A percentile compares a stretch with the other conserved stretches of the same genome.
Evolutionary conservation across 371 early-diverging fungal species (phyloP).

Genomic region (Dentiscutata heterogama): DNA sequence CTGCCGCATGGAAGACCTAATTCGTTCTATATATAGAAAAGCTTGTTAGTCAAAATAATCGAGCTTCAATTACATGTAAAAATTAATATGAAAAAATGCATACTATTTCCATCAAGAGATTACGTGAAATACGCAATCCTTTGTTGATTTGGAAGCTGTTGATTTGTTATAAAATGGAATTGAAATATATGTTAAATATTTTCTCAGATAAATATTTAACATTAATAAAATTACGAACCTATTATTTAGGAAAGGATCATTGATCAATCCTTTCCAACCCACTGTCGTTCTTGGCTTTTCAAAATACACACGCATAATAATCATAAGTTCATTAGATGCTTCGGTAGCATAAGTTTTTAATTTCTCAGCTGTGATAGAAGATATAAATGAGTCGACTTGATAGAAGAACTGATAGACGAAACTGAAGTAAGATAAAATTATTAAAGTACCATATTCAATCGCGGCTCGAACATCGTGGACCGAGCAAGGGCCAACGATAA

Average conservation of each 20-base stretch:
- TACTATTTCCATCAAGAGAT: constrained; percentile 74
- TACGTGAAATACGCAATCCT: constrained; percentile 87
- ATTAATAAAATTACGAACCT: constrained; percentile 52
- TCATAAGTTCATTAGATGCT: constrained; percentile 70
- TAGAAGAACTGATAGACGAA: neutral
- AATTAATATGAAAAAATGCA: constrained; percentile 19
- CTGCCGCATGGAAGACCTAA: constrained; percentile 89
- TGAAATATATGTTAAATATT: neutral
- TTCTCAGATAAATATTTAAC: neutral
- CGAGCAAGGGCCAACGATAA: constrained; percentile 95
- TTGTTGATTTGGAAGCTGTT: constrained; percentile 88
- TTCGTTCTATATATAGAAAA: constrained; percentile 64
- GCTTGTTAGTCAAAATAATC: neutral
- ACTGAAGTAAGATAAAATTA: neutral
- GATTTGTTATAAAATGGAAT: neutral
- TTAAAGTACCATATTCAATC: constrained; percentile 75
- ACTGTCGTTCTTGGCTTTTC: constrained; percentile 96
- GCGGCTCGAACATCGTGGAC: constrained; percentile 92
- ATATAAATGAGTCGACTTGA: neutral
- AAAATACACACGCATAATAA: constrained; percentile 95
- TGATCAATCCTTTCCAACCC: constrained; percentile 96
- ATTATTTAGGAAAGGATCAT: constrained; percentile 88
- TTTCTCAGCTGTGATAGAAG: constrained; percentile 54
- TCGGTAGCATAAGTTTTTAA: constrained; percentile 71
- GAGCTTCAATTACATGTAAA: neutral